These are phyloP conservation scores for Closterium sp. DNA, from an alignment of 139 green algal genomes.

Conservation along the genomic window DNA sequence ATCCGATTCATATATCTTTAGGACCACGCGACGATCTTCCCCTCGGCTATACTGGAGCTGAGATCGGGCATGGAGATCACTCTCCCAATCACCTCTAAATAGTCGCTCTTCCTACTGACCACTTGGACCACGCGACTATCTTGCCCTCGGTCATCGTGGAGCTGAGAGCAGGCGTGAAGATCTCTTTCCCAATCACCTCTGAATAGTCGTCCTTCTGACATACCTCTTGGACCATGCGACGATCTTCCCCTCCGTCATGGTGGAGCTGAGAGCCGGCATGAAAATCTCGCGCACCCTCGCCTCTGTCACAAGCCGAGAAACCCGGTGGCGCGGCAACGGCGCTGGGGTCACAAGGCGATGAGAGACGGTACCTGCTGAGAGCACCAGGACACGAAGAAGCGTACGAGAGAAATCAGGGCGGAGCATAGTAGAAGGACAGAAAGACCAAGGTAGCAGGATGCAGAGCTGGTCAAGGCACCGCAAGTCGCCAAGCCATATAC, in stretches of 20 bases:
- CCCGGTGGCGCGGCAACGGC: not conserved
- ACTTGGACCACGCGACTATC: constrained; percentile 95
- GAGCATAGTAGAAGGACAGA: too few relatives aligned
- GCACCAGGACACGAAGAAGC: too few relatives aligned
- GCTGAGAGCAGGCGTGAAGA: constrained; percentile 94
- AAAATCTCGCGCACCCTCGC: constrained; percentile 84
- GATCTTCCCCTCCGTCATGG: constrained; percentile 86
- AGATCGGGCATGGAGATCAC: constrained; percentile 97
- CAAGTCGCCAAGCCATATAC: not conserved
- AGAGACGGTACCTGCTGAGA: not conserved
- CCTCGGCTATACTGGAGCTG: constrained; percentile 78
- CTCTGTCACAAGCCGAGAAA: not conserved
- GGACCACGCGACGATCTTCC: constrained; percentile 92
- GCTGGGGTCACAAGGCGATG: not conserved
- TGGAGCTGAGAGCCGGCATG: constrained; percentile 88
- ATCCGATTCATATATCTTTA: too few relatives aligned
- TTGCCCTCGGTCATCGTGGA: constrained; percentile 83
- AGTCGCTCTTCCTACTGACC: too few relatives aligned
- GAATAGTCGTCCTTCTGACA: not conserved
- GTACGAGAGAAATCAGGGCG: too few relatives aligned
- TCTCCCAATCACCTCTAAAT: too few relatives aligned
- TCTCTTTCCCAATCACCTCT: constrained; percentile 54
- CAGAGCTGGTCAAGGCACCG: not conserved
- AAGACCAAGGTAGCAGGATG: not conserved
- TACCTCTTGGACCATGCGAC: constrained; percentile 86